Evolutionary conservation across 805 yeast species (phyloP).

Genomic region (Saccharomycopsis olivae): DNA sequence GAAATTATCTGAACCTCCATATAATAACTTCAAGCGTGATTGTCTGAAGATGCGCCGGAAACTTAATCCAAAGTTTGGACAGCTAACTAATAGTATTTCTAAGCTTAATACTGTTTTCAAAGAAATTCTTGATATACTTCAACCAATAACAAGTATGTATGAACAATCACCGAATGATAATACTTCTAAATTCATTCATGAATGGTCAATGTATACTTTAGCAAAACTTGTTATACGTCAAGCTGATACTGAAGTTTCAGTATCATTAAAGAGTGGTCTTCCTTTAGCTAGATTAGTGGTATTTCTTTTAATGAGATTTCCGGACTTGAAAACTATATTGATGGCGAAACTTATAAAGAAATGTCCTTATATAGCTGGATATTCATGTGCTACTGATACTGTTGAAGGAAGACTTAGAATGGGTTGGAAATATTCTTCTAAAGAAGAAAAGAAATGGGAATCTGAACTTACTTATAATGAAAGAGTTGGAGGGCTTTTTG

Average conservation of each 20-base stretch:
- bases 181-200: slow-evolving; percentile 41
- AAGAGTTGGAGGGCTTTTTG: slow-evolving; percentile 75
- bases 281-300: slow-evolving; percentile 66
- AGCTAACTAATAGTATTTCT: slow-evolving; percentile 57
- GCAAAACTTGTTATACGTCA: slow-evolving; percentile 83
- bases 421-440: slow-evolving; percentile 68
- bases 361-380: slow-evolving; percentile 85
- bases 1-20: slow-evolving; percentile 44
- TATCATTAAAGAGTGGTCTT: slow-evolving; percentile 62
- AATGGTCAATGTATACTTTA: slow-evolving; percentile 71
- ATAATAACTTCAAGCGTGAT: slow-evolving; percentile 42
- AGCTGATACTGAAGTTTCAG: slow-evolving; percentile 86
- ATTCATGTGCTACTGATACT: slow-evolving; percentile 60
- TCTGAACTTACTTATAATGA: slow-evolving; percentile 68
- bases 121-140: not conserved
- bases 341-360: slow-evolving; percentile 82
- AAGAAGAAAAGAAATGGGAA: slow-evolving; percentile 29
- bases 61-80: slow-evolving; percentile 86
- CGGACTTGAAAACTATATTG: slow-evolving; percentile 30
- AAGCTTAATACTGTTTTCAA: slow-evolving; percentile 42
- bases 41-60: slow-evolving; percentile 56
- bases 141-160: not conserved
- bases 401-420: slow-evolving; percentile 72
- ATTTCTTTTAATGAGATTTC: slow-evolving; percentile 38
- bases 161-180: slow-evolving; percentile 6